Evolutionary conservation across 345 rosid genomes (phyloP).

Genomic region (Adansonia digitata): DNA sequence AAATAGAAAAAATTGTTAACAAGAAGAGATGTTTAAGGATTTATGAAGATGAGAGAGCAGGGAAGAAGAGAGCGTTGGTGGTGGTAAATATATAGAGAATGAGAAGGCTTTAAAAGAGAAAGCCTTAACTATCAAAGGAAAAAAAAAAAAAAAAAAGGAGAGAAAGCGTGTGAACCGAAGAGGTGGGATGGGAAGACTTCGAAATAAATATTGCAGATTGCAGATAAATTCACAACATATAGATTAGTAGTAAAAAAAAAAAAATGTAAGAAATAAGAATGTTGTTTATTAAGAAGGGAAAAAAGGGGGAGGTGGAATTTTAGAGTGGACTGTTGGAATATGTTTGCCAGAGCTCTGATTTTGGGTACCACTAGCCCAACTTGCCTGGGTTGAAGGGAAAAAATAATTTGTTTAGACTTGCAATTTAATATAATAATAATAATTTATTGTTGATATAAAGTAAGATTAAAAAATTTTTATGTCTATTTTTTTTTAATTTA

Average conservation of each 20-base stretch:
- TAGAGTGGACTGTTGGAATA: background rate
- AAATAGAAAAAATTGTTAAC: too few relatives aligned
- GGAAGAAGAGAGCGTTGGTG: conserved; percentile 4
- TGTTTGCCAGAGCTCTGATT: background rate
- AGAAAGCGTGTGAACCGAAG: conserved; percentile 5
- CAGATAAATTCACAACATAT: too few relatives aligned
- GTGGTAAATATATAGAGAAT: conserved; percentile 2
- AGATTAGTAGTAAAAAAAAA: too few relatives aligned
- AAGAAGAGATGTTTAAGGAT: background rate
- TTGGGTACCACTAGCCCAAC: background rate
- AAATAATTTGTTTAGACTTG: background rate
- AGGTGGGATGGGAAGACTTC: background rate
- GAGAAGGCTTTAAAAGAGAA: background rate
- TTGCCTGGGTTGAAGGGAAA: background rate
- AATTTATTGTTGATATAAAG: too few relatives aligned
- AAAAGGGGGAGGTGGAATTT: background rate
- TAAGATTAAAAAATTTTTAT: too few relatives aligned
- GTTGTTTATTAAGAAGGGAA: background rate
- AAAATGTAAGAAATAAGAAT: background rate
- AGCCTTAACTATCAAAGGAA: too few relatives aligned
- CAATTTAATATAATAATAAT: too few relatives aligned
- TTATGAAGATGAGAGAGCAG: background rate
- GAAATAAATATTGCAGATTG: background rate
- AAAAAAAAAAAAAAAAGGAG: too few relatives aligned
- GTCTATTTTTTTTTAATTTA: too few relatives aligned